Evolutionary conservation across 2,329 filamentous ascomycete genomes (phyloP), one percentile per base, ranked within the genome.

Genomic region (Aureobasidium mangrovei): DNA sequence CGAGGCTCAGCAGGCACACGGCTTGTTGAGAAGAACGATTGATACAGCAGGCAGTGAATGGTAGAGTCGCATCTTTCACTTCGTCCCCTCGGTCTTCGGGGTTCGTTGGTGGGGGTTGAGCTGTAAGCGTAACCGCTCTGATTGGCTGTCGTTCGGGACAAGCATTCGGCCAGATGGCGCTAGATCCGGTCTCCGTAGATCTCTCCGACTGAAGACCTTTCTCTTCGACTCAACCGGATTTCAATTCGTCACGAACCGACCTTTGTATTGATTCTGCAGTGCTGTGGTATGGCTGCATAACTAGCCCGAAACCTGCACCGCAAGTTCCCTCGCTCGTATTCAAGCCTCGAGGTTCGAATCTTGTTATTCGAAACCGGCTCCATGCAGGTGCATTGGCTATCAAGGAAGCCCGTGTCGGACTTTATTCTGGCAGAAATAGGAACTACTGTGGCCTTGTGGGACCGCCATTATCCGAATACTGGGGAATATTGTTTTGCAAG

Each of bases 11-110:
- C 18, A 18, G 18, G 18, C 18, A 18, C 18, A 18, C 18, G 1
- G 18, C 18, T 18, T 18, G 18, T 18, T 10, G 31, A 40, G 26
- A 8, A 49, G 18, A 49, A 40, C 36, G 27, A 49, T 33, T 47
- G 36, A 40, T 6, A 31, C 27, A 32, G 39, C 35, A 49, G 35
- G 39, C 46, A 35, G 31, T 35, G 39, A n/a, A 47, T 6, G 32
- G 27, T 10, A n/a, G 31, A 49, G 33, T 32, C 35, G 39, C 35
- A 40, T 39, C 35, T 40, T 35, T 49, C 31, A 29, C 36, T 49
- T 36, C 46, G 46, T 49, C 32, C 36, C 35, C 46, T 49, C 46
- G 46, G 46, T 47, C 24, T 47, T 36, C 45, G 45, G 45, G 45
- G 45, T 18, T 47, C 27, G 8, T 49, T 49, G 46, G 46, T 49